Evolutionary conservation across 345 rosid genomes (phyloP), one percentile per base, ranked within the genome.

Genomic region (Ceriops zippeliana): DNA sequence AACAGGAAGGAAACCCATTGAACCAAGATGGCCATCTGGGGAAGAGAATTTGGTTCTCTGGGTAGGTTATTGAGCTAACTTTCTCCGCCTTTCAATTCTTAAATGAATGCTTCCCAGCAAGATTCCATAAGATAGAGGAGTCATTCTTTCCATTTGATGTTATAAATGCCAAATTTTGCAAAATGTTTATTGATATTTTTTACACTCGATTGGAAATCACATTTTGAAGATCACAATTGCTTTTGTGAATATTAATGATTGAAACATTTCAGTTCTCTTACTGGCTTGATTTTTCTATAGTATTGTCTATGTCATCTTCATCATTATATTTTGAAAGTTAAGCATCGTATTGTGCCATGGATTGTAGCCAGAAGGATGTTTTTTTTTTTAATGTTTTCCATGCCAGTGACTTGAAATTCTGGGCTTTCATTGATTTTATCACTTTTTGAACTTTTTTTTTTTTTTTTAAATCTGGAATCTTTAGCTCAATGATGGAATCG

Each of bases 21-120:
- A 93, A 82, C 84, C 86, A 57, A 86, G 70, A 66, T 83, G 92
- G 79, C 86, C 90, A 49, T 62, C 86, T 30, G 97, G 96, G 71
- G 96, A 91, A 86, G 95, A 93, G 86, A 93, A 91, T 77, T 82
- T 93, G 79, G 90, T 93, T 68, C 71, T 89, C 52, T 93, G 98
- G 98, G 97, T 90, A 87, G 59, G 96, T 79, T 71, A n/a, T 62
- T 63, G 32, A 35, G 51, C 53, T 73, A 20, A 42, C 51, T 70
- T 62, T 34, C 58, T 75, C 79, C 70, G 70, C 74, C 80, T 42
- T 67, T 35, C 49, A 51, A 61, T 73, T 70, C 66, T 74, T 69
- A 66, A 70, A 62, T 71, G 28, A 22, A 70, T 74, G 62, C 62
- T 58, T 35, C 27, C 62, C 46, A 56, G 54, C 51, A 57, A 69